A percentile compares a stretch with the other conserved stretches of the same genome.
Conservation (phyloP, 352 stramenopile genomes). For the Plasmopara viticola region DNA sequence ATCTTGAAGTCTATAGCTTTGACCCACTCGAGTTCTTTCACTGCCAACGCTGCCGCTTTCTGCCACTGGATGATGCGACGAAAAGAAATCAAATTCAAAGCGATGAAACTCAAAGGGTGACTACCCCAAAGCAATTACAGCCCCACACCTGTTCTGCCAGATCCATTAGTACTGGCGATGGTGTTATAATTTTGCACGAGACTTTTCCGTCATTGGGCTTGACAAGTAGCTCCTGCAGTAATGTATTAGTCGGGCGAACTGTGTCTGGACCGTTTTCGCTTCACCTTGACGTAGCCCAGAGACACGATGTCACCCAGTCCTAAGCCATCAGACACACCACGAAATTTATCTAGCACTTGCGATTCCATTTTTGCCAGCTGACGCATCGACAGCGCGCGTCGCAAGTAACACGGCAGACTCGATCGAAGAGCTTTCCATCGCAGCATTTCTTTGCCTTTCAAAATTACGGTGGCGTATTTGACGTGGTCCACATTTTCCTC, state of each 20-base stretch:
- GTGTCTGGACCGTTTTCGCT: slow-evolving; percentile 3
- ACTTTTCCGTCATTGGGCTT: slow-evolving; percentile 37
- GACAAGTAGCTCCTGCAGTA: slow-evolving; percentile 50
- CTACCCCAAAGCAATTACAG: background rate
- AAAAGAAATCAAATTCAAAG: no score
- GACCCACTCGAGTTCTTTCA: slow-evolving; percentile 72
- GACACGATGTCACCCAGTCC: slow-evolving; percentile 69
- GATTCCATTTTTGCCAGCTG: slow-evolving; percentile 64
- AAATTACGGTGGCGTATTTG: background rate
- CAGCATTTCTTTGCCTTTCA: slow-evolving; percentile 18
- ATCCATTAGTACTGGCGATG: slow-evolving; percentile 61
- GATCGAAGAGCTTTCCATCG: slow-evolving; percentile 8
- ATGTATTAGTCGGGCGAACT: slow-evolving; percentile 1
- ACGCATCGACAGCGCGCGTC: slow-evolving; percentile 52
- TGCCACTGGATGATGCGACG: slow-evolving; percentile 43
- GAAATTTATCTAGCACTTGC: slow-evolving; percentile 68
- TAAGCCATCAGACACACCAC: slow-evolving; percentile 60
- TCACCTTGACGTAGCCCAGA: slow-evolving; percentile 73
- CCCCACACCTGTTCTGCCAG: slow-evolving; percentile 50
- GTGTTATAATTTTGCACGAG: slow-evolving; percentile 66
- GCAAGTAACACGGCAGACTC: slow-evolving; percentile 17
- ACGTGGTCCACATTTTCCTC: background rate
- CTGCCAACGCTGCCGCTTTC: slow-evolving; percentile 35
- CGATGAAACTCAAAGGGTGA: background rate
- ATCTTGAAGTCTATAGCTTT: slow-evolving; percentile 60